Conservation (phyloP, 164 flowering plant genomes). For the Stephania japonica region DNA sequence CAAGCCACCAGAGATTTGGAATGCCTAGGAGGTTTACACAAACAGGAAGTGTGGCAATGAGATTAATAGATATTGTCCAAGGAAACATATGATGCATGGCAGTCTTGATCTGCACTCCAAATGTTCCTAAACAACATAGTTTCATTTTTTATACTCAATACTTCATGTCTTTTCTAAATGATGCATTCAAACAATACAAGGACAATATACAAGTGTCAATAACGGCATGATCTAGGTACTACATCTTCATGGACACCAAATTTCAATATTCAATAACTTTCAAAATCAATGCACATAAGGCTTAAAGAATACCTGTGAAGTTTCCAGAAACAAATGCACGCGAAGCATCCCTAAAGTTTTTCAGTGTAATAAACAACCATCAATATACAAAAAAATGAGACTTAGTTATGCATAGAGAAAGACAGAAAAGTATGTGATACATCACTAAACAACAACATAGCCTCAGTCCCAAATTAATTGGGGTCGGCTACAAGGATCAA, state of each 20-base stretch:
- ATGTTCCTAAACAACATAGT: neutral
- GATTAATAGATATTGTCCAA: too few species aligned
- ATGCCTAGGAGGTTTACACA: too few species aligned
- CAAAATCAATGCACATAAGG: neutral
- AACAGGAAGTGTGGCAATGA: too few species aligned
- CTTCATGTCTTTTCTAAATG: neutral
- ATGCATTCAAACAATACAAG: neutral
- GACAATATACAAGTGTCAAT: neutral
- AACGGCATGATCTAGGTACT: neutral
- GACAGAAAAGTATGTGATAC: neutral
- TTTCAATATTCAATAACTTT: neutral
- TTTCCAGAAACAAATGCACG: conserved; percentile 97
- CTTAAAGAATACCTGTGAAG: conserved; percentile 55
- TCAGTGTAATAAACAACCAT: neutral
- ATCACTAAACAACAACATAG: neutral
- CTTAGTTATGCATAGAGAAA: neutral
- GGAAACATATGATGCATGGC: too few species aligned
- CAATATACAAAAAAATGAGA: conserved; percentile 1
- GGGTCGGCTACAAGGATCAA: too few species aligned
- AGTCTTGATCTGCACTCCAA: neutral
- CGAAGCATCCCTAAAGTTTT: conserved; percentile 70
- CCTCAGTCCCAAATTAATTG: too few species aligned
- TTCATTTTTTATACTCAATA: too few species aligned
- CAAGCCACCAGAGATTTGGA: too few species aligned
- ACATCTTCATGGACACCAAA: neutral